Conservation (phyloP, 305 asterid species). For the Coffea humblotiana region DNA sequence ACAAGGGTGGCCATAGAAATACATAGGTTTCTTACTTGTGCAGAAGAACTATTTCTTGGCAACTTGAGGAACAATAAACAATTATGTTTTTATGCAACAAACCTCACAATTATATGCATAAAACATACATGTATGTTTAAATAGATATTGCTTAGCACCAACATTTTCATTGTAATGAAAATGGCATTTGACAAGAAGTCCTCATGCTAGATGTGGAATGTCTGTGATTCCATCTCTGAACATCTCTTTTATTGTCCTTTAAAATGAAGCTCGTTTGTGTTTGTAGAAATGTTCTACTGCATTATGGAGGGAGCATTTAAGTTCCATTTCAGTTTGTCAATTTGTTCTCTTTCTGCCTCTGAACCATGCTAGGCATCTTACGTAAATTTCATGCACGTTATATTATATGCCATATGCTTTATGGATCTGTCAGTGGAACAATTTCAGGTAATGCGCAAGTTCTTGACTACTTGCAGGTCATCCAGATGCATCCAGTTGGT, state of each 20-base stretch:
- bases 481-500: constrained; percentile 36
- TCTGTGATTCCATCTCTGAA: neutral
- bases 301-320: neutral
- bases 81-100: neutral
- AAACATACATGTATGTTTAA: neutral
- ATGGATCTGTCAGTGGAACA: neutral
- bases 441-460: neutral
- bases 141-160: neutral
- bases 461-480: constrained; percentile 22
- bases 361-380: neutral
- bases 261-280: neutral
- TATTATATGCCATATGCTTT: neutral
- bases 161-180: neutral
- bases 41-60: neutral
- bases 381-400: neutral
- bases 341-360: neutral
- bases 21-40: neutral
- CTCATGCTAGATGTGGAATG: neutral
- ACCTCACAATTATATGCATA: neutral
- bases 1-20: neutral
- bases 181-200: neutral
- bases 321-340: neutral
- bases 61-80: neutral
- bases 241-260: neutral
- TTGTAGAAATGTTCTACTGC: too few relatives aligned